phyloP scores from a whole-genome alignment of 768 basidiomycete species.

The Exidia glandulosa region DNA sequence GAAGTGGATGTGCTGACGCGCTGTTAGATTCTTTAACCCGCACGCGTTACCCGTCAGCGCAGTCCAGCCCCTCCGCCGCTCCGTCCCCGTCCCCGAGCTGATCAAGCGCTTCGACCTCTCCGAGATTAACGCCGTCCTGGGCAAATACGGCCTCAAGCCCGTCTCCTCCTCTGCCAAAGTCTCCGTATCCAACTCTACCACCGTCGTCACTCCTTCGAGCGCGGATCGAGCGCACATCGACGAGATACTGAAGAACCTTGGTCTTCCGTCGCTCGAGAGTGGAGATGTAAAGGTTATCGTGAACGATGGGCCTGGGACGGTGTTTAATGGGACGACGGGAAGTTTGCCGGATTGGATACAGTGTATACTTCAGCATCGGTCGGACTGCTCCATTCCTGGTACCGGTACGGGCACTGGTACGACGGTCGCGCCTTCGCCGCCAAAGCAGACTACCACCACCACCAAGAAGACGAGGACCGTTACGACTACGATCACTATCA shows the following conservation, averaged over 20 bases:
- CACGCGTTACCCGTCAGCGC: too few relatives aligned
- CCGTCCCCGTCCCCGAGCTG: background rate
- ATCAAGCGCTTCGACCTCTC: background rate
- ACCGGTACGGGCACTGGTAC: background rate
- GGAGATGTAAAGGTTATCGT: background rate
- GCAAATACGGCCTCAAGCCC: background rate
- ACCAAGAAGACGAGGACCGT: background rate
- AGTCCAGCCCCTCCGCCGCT: background rate
- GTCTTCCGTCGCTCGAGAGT: background rate
- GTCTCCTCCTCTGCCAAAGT: background rate
- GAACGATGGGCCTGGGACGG: background rate
- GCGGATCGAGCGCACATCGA: background rate
- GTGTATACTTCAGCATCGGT: background rate
- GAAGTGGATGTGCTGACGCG: background rate
- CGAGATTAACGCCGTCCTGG: background rate
- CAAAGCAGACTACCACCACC: background rate
- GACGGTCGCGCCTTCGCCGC: background rate
- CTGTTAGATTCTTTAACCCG: background rate
- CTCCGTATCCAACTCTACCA: background rate
- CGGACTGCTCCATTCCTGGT: background rate
- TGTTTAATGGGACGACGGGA: background rate
- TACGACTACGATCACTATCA: background rate
- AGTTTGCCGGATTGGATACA: background rate
- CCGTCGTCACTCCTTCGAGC: background rate
- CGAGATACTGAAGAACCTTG: background rate